Evolutionary conservation across 192 early-diverging fungal species (phyloP), one percentile per base, ranked within the genome.

Genomic region (Glomus cerebriforme): DNA sequence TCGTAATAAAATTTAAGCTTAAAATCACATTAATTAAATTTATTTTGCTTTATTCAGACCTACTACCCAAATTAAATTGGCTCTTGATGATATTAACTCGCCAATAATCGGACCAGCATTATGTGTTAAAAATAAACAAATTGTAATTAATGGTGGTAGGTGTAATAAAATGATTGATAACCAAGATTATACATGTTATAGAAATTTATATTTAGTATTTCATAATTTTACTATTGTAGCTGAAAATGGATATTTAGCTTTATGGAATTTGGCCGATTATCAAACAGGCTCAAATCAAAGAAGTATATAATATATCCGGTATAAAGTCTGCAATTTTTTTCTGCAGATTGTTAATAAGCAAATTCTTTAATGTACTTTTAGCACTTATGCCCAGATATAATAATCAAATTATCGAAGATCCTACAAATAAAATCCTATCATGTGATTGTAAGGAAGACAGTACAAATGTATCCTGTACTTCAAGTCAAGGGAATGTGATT

Each of bases 181-280:
- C 2, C 9, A 1, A 8, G 0, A 22, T 6, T 12, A 34, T 35
- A 68, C 29, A n/a, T n/a, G 17, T 39, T 17, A 22, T 37, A 22
- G 1, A 12, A 43, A 9, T 7, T 39, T 15, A 13, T n/a, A n/a
- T n/a, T 1, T 13, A 66, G 1, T 31, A n/a, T 22, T 35, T 35
- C 34, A 35, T 37, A 8, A 19, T 22, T 67, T 19, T 67, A n/a
- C n/a, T n/a, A n/a, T 68, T 68, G 19, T 68, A 68, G 66, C 66
- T 22, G 29, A n/a, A 19, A 68, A 31, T n/a, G 66, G 66, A 24
- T 37, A 68, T 37, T 35, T 68, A 22, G 22, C 34, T 19, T 6
- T 68, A 34, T 68, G 66, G 66, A 15, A 68, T 37, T 37, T 37
- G 31, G 3, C 29, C 10, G 66, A 35, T 22, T 37, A 35, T 68